Percentiles rank a stretch among this genome's conserved stretches.
Evolutionary conservation across 257 asterid species (phyloP).

Genomic region (Fraxinus quadrangulata): DNA sequence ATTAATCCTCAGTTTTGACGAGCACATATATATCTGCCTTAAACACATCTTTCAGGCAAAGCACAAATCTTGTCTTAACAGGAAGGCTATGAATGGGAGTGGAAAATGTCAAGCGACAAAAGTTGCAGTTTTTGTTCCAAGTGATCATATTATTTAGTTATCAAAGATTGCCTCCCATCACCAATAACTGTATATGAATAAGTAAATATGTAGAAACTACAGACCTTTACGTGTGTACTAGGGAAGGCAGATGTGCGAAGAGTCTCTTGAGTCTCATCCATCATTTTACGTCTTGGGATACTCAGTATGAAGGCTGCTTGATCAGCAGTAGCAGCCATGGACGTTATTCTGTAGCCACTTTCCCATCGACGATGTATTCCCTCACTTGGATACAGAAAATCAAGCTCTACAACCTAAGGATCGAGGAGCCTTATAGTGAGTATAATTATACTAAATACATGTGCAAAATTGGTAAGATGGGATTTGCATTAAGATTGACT

Average conservation of each 20-base stretch:
- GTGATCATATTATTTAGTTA: neutral
- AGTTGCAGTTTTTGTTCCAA: neutral
- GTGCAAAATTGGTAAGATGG: neutral
- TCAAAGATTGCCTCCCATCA: neutral
- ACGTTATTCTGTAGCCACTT: conserved; percentile 86
- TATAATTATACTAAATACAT: neutral
- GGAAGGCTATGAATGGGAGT: conserved; percentile 60
- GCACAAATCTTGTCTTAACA: neutral
- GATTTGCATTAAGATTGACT: neutral
- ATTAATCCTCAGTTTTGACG: neutral
- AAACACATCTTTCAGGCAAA: neutral
- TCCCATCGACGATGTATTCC: conserved; percentile 98
- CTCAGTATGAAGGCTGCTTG: conserved; percentile 93
- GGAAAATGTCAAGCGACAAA: conserved; percentile 20
- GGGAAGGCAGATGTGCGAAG: conserved; percentile 97
- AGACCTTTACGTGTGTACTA: conserved; percentile 75
- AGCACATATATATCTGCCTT: neutral
- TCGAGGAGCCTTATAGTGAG: neutral
- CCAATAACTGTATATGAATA: neutral
- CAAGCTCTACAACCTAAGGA: conserved; percentile 91
- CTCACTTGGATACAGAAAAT: conserved; percentile 95
- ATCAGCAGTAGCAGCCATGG: conserved; percentile 96
- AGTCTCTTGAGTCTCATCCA: conserved; percentile 97
- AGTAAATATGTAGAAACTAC: conserved; percentile 30
- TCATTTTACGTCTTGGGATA: conserved; percentile 83